Conservation (phyloP, 2,329 filamentous ascomycete genomes). For the Fusarium tricinctum region DNA sequence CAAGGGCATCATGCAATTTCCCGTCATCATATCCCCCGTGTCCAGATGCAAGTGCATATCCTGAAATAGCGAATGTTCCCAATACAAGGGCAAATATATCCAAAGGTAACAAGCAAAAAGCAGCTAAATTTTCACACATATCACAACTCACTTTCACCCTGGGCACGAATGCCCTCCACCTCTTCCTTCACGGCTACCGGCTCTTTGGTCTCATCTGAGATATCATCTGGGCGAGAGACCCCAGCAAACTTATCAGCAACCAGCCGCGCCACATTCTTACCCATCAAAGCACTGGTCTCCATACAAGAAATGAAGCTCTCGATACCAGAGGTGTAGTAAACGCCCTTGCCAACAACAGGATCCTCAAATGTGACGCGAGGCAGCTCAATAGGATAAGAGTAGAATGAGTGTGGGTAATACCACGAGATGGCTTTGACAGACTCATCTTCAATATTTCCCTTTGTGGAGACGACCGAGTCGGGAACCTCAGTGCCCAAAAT, state of each 20-base stretch:
- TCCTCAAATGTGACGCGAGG: constrained; percentile 91
- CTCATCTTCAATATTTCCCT: constrained; percentile 54
- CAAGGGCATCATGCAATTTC: neutral
- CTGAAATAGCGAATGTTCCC: neutral
- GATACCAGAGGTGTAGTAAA: constrained; percentile 83
- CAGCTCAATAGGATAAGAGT: constrained; percentile 87
- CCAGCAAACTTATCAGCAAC: constrained; percentile 71
- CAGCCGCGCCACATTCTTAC: constrained; percentile 83
- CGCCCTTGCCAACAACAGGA: constrained; percentile 72
- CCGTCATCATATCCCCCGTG: neutral
- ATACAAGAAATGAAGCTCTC: constrained; percentile 97
- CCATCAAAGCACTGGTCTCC: constrained; percentile 95
- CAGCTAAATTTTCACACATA: neutral
- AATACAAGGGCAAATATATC: neutral
- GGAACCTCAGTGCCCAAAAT: constrained; percentile 66
- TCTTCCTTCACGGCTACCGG: constrained; percentile 8
- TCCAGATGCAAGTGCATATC: neutral
- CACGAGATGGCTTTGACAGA: constrained; percentile 73
- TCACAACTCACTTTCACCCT: constrained; percentile 37
- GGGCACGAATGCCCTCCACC: constrained; percentile 23
- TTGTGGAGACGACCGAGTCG: constrained; percentile 53
- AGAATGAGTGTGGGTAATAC: constrained; percentile 82
- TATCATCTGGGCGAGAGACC: constrained; percentile 31
- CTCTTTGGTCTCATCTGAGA: neutral
- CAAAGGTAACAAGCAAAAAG: neutral